phyloP scores from a whole-genome alignment of 2,329 filamentous ascomycete species.

The Fusarium denticulatum region DNA sequence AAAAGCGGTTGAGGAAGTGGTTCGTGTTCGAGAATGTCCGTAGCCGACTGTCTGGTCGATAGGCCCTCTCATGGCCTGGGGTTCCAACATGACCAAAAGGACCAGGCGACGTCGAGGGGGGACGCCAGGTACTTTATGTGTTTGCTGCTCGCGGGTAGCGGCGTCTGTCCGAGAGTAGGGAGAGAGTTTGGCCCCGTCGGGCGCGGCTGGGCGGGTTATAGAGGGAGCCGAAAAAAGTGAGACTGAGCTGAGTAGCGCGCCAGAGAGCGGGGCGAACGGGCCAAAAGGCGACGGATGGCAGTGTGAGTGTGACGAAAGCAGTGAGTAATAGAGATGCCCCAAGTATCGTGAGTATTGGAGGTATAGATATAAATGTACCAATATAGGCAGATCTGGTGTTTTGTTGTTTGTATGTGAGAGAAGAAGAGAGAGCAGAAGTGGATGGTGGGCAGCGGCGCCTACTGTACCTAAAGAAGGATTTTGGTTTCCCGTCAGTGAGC shows the following conservation, averaged over 20 bases:
- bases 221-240: conserved; percentile 45
- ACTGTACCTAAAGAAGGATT: conserved; percentile 40
- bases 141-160: conserved; percentile 35
- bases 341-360: conserved; percentile 1
- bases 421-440: conserved; percentile 15
- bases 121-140: conserved; percentile 36
- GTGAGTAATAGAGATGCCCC: conserved; percentile 4
- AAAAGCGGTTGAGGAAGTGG: conserved; percentile 66
- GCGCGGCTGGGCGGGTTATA: conserved; percentile 38
- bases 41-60: conserved; percentile 54
- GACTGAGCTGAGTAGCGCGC: conserved; percentile 40
- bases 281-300: conserved; percentile 5
- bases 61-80: conserved; percentile 46
- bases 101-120: conserved; percentile 23
- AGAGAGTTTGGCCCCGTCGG: conserved; percentile 37
- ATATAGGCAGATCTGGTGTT: conserved; percentile 9
- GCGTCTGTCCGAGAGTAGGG: conserved; percentile 38
- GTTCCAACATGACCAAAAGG: conserved; percentile 45
- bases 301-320: conserved; percentile 16
- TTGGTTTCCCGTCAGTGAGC: conserved; percentile 13
- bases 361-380: neutral
- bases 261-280: conserved; percentile 36
- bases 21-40: conserved; percentile 64
- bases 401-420: conserved; percentile 25
- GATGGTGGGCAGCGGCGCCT: conserved; percentile 41